phyloP scores from a whole-genome alignment of 768 basidiomycete species.

The Hydnomerulius pinastri region DNA sequence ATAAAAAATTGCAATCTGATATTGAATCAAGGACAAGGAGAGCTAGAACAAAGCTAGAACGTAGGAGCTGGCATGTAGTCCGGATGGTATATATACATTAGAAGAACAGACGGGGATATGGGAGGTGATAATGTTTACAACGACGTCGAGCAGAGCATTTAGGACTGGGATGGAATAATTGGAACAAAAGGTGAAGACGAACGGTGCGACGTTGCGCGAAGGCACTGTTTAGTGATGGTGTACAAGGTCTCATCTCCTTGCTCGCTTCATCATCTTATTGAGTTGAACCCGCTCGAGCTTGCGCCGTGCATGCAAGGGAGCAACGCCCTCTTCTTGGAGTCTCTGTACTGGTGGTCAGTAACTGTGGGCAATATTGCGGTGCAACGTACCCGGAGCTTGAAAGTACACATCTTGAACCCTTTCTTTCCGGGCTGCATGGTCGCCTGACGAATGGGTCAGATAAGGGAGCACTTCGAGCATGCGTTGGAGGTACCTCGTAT shows the following conservation, averaged over 20 bases:
- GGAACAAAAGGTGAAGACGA: too few species aligned
- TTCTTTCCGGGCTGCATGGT: constrained; percentile 16
- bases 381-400: constrained; percentile 25
- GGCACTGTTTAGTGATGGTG: neutral
- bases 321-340: constrained; percentile 21
- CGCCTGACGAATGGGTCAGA: constrained; percentile 19
- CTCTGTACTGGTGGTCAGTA: constrained; percentile 23
- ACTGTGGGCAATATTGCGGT: neutral
- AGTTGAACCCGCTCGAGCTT: constrained; percentile 14
- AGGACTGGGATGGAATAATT: too few species aligned
- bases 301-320: constrained; percentile 22
- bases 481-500: constrained; percentile 15
- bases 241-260: neutral
- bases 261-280: constrained; percentile 11
- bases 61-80: too few species aligned
- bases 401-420: constrained; percentile 31
- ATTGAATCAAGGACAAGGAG: too few species aligned
- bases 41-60: too few species aligned
- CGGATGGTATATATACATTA: too few species aligned
- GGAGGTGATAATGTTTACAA: too few species aligned
- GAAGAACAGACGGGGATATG: too few species aligned
- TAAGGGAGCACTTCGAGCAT: neutral
- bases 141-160: too few species aligned
- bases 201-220: too few species aligned
- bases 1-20: too few species aligned